These are phyloP conservation scores for Cyclocybe aegerita DNA, from an alignment of 768 basidiomycete genomes.

Conservation along the genomic window DNA sequence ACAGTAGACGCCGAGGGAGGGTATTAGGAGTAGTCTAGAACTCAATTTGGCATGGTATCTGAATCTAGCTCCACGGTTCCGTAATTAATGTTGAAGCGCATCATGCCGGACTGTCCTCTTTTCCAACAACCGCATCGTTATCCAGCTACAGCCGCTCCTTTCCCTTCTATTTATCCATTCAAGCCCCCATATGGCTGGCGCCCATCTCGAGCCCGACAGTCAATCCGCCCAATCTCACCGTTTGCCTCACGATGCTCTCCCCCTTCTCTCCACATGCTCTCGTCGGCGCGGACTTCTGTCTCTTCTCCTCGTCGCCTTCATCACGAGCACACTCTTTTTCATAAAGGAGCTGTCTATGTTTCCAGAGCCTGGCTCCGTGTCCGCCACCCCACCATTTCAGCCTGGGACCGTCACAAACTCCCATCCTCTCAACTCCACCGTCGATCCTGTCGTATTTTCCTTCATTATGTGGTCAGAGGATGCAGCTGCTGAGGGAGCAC, in stretches of 20 bases:
- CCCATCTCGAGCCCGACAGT: no score
- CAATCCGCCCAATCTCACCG: no score
- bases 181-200: no score
- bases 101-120: no score
- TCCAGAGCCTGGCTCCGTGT: constrained; percentile 4
- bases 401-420: not conserved
- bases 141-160: no score
- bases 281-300: constrained; percentile 20
- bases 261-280: no score
- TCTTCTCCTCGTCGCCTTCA: constrained; percentile 10
- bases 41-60: no score
- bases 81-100: no score
- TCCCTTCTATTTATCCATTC: no score
- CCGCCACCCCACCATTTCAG: not conserved
- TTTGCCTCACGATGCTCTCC: no score
- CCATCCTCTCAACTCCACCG: not conserved
- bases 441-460: constrained; percentile 38
- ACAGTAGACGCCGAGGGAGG: constrained; percentile 63
- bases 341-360: constrained; percentile 10
- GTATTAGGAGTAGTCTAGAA: constrained; percentile 12
- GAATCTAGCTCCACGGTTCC: no score
- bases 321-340: constrained; percentile 18
- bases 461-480: constrained; percentile 43
- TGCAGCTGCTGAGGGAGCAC: constrained; percentile 40
- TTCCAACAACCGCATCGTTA: no score